A percentile compares a stretch with the other conserved stretches of the same genome.
These are phyloP conservation scores for Castanopsis chinensis DNA, from an alignment of 306 rosid genomes.

Conservation along the genomic window DNA sequence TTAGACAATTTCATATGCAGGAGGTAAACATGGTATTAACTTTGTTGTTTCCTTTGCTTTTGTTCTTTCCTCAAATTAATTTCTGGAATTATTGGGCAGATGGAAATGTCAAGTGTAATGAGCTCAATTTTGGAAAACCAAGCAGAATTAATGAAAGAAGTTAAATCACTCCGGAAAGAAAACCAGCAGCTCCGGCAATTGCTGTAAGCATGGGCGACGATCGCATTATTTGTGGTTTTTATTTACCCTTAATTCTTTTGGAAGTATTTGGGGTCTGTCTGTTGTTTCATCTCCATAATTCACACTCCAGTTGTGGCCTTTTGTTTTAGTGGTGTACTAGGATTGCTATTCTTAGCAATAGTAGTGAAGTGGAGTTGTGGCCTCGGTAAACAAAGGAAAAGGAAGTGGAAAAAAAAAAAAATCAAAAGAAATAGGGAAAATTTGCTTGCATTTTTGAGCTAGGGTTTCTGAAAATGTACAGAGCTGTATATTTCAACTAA, in stretches of 20 bases:
- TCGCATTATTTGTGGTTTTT: conserved; percentile 10
- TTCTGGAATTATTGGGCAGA: conserved; percentile 43
- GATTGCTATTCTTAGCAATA: conserved; percentile 32
- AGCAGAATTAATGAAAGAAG: conserved; percentile 86
- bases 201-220: conserved; percentile 54
- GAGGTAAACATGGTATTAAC: conserved; percentile 57
- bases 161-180: conserved; percentile 80
- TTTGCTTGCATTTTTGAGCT: conserved; percentile 21
- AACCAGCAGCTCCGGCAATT: conserved; percentile 84
- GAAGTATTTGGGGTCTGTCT: conserved; percentile 14
- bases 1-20: conserved; percentile 93
- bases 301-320: conserved; percentile 16
- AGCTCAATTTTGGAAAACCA: conserved; percentile 74
- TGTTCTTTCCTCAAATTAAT: conserved; percentile 13
- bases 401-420: conserved; percentile 12
- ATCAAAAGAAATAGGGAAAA: conserved; percentile 5
- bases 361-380: conserved; percentile 9
- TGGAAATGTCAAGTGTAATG: conserved; percentile 59
- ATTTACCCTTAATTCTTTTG: background rate
- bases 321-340: conserved; percentile 10
- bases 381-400: background rate
- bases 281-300: conserved; percentile 27
- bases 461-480: conserved; percentile 43
- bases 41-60: background rate
- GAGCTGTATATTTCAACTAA: conserved; percentile 26